A percentile compares a stretch with the other conserved stretches of the same genome.
These are phyloP conservation scores for Melampsora americana DNA, from an alignment of 1,284 basidiomycete genomes.

Conservation along the genomic window DNA sequence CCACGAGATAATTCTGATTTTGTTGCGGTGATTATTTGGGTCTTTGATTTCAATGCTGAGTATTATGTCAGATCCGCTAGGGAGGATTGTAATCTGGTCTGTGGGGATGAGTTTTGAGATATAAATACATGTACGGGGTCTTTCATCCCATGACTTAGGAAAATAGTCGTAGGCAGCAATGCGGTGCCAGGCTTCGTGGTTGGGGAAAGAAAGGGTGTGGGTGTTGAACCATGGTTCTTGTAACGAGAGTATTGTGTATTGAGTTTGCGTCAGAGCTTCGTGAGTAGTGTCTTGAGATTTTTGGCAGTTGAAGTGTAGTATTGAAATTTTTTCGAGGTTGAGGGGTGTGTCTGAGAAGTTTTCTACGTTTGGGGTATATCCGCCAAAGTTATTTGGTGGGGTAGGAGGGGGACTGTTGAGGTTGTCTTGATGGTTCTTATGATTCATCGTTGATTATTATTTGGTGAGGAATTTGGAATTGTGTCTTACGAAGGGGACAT, in stretches of 20 bases:
- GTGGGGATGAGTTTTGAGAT: not conserved
- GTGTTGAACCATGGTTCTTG: too few species aligned
- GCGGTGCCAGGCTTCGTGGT: too few species aligned
- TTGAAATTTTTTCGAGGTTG: not conserved
- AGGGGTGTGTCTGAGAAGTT: not conserved
- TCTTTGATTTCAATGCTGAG: not conserved
- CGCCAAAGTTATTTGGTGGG: not conserved
- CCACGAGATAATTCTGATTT: not conserved
- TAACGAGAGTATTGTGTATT: not conserved
- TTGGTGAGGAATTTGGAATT: too few species aligned
- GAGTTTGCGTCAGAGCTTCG: not conserved
- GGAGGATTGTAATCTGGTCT: not conserved
- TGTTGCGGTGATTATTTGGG: not conserved
- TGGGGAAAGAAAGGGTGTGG: too few species aligned
- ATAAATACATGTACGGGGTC: not conserved
- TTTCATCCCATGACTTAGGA: too few species aligned
- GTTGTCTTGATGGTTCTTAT: not conserved
- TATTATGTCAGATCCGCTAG: not conserved
- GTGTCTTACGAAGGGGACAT: not conserved
- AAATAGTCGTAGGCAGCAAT: too few species aligned
- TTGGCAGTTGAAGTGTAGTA: not conserved
- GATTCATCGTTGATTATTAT: not conserved
- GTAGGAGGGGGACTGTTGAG: not conserved
- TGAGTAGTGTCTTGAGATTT: not conserved
- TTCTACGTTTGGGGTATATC: not conserved